These are phyloP conservation scores for Hypoxylon sp. DNA, from an alignment of 2,329 filamentous ascomycete genomes.

Conservation along the genomic window DNA sequence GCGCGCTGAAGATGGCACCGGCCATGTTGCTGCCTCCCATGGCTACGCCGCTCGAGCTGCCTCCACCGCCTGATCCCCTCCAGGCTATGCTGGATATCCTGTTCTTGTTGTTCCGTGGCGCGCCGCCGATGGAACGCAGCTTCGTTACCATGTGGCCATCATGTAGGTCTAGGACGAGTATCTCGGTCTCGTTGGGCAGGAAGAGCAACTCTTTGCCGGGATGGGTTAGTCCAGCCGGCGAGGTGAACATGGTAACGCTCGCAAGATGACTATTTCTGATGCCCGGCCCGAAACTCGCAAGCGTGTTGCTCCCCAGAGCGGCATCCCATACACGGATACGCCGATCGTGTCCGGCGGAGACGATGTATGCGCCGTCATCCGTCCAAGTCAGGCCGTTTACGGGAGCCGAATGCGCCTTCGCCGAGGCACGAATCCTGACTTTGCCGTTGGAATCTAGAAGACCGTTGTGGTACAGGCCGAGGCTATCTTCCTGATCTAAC, in stretches of 20 bases:
- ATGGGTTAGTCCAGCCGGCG: constrained; percentile 66
- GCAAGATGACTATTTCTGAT: constrained; percentile 76
- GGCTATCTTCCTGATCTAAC: constrained; percentile 83
- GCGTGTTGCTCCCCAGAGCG: constrained; percentile 80
- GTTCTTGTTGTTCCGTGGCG: constrained; percentile 67
- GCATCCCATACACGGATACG: constrained; percentile 89
- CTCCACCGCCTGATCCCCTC: constrained; percentile 68
- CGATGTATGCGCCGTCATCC: constrained; percentile 76
- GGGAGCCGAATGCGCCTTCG: constrained; percentile 77
- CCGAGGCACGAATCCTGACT: constrained; percentile 53
- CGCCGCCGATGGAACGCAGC: constrained; percentile 58
- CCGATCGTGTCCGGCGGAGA: constrained; percentile 84
- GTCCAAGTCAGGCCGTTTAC: constrained; percentile 90
- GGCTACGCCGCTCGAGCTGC: constrained; percentile 64
- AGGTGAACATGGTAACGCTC: constrained; percentile 67
- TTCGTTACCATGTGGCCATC: constrained; percentile 77
- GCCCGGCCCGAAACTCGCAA: constrained; percentile 85
- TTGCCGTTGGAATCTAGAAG: constrained; percentile 47
- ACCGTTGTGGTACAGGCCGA: constrained; percentile 65
- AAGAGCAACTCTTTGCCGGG: constrained; percentile 72
- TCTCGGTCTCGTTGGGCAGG: constrained; percentile 83
- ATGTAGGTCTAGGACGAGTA: constrained; percentile 80
- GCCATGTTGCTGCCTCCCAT: constrained; percentile 62
- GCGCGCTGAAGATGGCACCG: constrained; percentile 76
- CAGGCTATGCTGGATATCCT: constrained; percentile 80